phyloP scores from a whole-genome alignment of 306 rosid species.

The Castanea sativa region DNA sequence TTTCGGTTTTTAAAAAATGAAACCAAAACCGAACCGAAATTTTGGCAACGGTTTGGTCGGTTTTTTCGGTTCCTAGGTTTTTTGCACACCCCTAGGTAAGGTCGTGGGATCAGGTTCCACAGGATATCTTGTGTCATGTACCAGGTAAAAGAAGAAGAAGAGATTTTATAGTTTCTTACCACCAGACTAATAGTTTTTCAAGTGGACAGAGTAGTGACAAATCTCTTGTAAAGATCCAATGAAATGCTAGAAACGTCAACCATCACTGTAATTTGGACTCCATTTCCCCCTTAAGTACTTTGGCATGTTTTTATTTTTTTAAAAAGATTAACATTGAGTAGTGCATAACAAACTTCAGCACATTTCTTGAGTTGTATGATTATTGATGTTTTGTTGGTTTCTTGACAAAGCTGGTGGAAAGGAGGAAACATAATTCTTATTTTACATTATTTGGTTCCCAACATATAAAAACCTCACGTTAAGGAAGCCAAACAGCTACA shows the following conservation, averaged over 20 bases:
- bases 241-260: background rate
- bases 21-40: too few species aligned
- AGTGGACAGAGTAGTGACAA: background rate
- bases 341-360: background rate
- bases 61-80: too few species aligned
- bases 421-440: background rate
- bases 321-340: background rate
- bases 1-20: too few species aligned
- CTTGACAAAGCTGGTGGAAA: background rate
- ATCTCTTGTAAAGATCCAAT: background rate
- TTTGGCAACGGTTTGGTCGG: too few species aligned
- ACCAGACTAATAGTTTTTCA: too few species aligned
- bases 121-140: background rate
- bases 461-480: background rate
- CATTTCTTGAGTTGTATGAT: background rate
- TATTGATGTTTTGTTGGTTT: background rate
- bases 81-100: too few species aligned
- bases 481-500: constrained; percentile 1
- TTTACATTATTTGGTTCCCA: background rate
- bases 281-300: background rate
- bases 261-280: background rate
- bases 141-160: too few species aligned
- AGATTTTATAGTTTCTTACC: too few species aligned
- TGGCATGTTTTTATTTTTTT: background rate
- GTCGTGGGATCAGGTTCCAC: background rate